phyloP scores from a whole-genome alignment of 2,329 filamentous ascomycete species.

The Tolypocladium paradoxum region DNA sequence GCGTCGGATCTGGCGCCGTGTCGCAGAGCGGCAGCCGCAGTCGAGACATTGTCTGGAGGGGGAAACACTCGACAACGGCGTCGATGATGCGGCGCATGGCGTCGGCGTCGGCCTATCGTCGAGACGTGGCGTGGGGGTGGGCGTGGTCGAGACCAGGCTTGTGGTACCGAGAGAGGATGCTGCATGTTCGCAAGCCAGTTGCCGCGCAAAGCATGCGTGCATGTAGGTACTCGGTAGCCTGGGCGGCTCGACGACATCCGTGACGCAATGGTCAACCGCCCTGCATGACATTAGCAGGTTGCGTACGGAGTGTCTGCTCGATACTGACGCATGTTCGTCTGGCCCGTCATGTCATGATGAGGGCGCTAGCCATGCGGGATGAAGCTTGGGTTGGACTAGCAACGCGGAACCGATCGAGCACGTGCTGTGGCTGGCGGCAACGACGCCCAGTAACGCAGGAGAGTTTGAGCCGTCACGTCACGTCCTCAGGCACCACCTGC shows the following conservation, averaged over 20 bases:
- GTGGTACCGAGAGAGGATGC: neutral
- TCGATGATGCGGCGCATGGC: too few relatives aligned
- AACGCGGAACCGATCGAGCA: neutral
- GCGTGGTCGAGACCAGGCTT: neutral
- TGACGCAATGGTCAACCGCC: neutral
- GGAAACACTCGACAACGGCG: neutral
- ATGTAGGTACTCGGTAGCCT: neutral
- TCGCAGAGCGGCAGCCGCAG: neutral
- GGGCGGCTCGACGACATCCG: neutral
- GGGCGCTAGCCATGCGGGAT: neutral
- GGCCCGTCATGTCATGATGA: too few relatives aligned
- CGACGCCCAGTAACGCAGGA: neutral
- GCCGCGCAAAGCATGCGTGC: neutral
- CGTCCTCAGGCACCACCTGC: neutral
- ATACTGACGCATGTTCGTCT: neutral
- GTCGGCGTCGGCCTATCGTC: too few relatives aligned
- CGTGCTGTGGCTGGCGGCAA: neutral
- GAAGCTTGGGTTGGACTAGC: neutral
- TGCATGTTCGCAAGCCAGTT: too few relatives aligned
- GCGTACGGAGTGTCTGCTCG: too few relatives aligned
- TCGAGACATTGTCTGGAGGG: neutral
- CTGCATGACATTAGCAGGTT: too few relatives aligned
- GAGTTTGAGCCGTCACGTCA: neutral
- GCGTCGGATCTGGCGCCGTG: neutral
- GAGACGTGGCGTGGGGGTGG: neutral